These are phyloP conservation scores for Eucalyptus marginata DNA, from an alignment of 345 rosid genomes.

Conservation along the genomic window DNA sequence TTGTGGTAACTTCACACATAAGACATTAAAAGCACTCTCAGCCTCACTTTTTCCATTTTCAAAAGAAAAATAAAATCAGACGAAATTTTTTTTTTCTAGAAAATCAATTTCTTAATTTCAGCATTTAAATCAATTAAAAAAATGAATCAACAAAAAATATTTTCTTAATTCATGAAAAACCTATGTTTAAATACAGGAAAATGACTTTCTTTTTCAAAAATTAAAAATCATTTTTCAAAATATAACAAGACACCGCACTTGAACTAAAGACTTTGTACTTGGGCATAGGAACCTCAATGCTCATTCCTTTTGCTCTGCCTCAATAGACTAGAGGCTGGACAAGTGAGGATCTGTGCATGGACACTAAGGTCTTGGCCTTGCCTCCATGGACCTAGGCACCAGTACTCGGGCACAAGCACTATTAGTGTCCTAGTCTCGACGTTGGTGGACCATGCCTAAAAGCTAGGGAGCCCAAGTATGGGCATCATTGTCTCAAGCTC, in stretches of 20 bases:
- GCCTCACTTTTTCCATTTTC: not conserved
- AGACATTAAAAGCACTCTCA: not conserved
- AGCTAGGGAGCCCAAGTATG: not conserved
- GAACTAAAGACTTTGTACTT: not conserved
- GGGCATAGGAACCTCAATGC: not conserved
- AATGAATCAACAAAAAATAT: fast-evolving
- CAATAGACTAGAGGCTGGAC: not conserved
- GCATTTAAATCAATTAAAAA: not conserved
- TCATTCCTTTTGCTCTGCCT: not conserved
- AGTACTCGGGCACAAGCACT: fast-evolving
- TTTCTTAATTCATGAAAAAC: not conserved
- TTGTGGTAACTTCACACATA: not conserved
- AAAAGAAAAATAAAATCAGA: not conserved
- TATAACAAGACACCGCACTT: fast-evolving
- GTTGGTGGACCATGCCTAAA: not conserved
- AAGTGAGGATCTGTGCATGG: fast-evolving
- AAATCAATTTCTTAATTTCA: not conserved
- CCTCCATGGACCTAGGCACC: not conserved
- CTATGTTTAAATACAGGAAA: fast-evolving
- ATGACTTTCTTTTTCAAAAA: not conserved
- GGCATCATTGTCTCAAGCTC: not conserved
- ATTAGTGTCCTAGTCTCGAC: fast-evolving
- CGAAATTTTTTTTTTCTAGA: not conserved
- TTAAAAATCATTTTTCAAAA: not conserved
- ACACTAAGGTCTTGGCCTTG: not conserved